A percentile compares a stretch with the other conserved stretches of the same genome.
These are phyloP conservation scores for Anthracocystis walkeri DNA, from an alignment of 1,284 basidiomycete species.

Conservation along the genomic window DNA sequence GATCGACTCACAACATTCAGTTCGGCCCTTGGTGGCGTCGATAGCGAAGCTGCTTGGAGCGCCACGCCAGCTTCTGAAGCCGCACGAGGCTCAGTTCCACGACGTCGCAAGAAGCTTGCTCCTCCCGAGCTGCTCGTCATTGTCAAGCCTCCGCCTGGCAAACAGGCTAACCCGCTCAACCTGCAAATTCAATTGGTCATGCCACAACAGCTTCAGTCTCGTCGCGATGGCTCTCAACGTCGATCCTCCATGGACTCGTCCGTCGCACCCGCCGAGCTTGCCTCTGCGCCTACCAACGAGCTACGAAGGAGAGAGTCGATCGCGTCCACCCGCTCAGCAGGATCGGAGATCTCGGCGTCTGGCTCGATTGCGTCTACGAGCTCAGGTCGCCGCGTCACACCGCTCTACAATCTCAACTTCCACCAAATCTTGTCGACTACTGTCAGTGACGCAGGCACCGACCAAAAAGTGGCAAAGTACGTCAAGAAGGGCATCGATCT, in stretches of 20 bases:
- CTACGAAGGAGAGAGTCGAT: slow-evolving; percentile 51
- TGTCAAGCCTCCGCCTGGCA: slow-evolving; percentile 81
- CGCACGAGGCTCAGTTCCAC: slow-evolving; percentile 16
- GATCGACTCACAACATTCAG: slow-evolving; percentile 20
- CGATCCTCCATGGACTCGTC: slow-evolving; percentile 41
- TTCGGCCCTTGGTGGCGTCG: slow-evolving; percentile 43
- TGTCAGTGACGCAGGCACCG: slow-evolving; percentile 91
- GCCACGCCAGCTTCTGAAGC: slow-evolving; percentile 24
- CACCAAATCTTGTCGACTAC: slow-evolving; percentile 93
- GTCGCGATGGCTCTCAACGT: slow-evolving; percentile 25
- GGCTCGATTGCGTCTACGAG: slow-evolving; percentile 44
- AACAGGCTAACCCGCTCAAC: slow-evolving; percentile 87
- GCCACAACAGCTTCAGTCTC: slow-evolving; percentile 31
- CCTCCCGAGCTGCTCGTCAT: slow-evolving; percentile 66
- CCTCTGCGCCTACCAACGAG: slow-evolving; percentile 14
- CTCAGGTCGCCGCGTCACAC: slow-evolving; percentile 79
- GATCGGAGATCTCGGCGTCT: slow-evolving; percentile 37
- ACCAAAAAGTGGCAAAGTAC: slow-evolving; percentile 92
- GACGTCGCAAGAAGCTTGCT: slow-evolving; percentile 41
- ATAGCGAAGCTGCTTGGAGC: slow-evolving; percentile 48
- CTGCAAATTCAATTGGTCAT: slow-evolving; percentile 89
- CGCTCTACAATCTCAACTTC: slow-evolving; percentile 90
- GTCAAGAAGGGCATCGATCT: slow-evolving; percentile 77
- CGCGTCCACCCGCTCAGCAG: slow-evolving; percentile 41
- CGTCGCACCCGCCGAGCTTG: slow-evolving; percentile 14